Conservation (phyloP, 1,284 basidiomycete species). For the Volvariella surrecta region DNA sequence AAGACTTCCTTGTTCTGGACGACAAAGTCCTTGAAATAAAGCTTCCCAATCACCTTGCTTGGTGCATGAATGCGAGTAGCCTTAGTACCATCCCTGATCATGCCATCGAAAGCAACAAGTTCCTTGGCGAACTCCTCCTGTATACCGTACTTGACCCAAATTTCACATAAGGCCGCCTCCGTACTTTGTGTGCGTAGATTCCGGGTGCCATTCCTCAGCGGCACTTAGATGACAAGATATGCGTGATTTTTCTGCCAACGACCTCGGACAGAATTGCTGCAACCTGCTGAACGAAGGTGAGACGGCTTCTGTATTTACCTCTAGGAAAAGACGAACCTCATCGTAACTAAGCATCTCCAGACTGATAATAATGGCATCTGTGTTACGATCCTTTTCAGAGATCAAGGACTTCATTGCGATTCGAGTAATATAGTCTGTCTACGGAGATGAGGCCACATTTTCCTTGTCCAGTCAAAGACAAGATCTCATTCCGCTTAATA, state of each 20-base stretch:
- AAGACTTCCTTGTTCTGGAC: neutral
- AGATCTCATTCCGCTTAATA: slow-evolving; percentile 13
- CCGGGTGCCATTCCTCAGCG: too few relatives aligned
- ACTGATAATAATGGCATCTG: slow-evolving; percentile 15
- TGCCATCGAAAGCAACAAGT: slow-evolving; percentile 11
- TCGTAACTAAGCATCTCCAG: slow-evolving; percentile 17
- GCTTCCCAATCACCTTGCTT: neutral
- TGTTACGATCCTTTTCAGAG: slow-evolving; percentile 8
- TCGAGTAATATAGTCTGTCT: slow-evolving; percentile 17
- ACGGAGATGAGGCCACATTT: slow-evolving; percentile 16
- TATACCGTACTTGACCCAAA: slow-evolving; percentile 9
- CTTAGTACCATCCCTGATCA: neutral
- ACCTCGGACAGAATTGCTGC: slow-evolving; percentile 13
- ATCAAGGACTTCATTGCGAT: neutral
- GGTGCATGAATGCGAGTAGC: neutral
- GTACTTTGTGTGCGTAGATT: slow-evolving; percentile 12
- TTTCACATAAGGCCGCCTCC: slow-evolving; percentile 10
- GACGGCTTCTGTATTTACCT: neutral
- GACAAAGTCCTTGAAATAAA: neutral
- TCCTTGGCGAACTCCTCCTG: slow-evolving; percentile 8
- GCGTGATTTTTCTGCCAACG: slow-evolving; percentile 17
- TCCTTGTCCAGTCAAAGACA: slow-evolving; percentile 14
- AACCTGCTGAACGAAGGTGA: slow-evolving; percentile 9
- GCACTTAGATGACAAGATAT: too few relatives aligned
- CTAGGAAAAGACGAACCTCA: slow-evolving; percentile 11